A percentile compares a stretch with the other conserved stretches of the same genome.
Evolutionary conservation across 1,284 basidiomycete genomes (phyloP).

Genomic region (Cryptococcus sp.): DNA sequence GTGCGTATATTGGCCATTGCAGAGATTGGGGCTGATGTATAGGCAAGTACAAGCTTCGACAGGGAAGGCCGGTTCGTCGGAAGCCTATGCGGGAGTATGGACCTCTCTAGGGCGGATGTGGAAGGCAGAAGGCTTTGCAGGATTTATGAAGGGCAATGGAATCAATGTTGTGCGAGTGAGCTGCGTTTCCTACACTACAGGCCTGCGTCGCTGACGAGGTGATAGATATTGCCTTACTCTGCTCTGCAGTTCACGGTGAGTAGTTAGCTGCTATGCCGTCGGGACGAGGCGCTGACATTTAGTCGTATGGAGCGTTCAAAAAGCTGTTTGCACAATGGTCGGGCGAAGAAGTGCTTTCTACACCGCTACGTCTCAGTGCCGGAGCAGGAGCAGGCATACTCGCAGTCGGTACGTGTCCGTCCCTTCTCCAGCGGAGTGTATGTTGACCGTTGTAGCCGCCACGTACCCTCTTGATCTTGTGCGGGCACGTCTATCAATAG

Average conservation of each 20-base stretch:
- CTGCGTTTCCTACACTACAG: background rate
- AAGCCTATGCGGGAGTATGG: conserved; percentile 79
- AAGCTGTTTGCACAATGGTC: conserved; percentile 52
- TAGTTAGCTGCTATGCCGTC: background rate
- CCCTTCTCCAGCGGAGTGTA: background rate
- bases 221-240: conserved; percentile 52
- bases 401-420: conserved; percentile 63
- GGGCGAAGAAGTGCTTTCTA: conserved; percentile 69
- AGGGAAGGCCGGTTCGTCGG: conserved; percentile 37
- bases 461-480: conserved; percentile 94
- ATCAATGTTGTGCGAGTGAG: conserved; percentile 77
- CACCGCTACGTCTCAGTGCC: conserved; percentile 69
- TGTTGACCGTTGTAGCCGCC: conserved; percentile 51
- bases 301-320: conserved; percentile 73
- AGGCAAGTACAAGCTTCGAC: conserved; percentile 66
- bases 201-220: background rate
- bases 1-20: conserved; percentile 57
- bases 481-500: conserved; percentile 85
- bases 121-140: conserved; percentile 83
- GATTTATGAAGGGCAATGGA: conserved; percentile 78
- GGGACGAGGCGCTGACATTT: background rate
- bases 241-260: conserved; percentile 81
- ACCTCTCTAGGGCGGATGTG: conserved; percentile 74
- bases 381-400: conserved; percentile 88
- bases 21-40: background rate